These are phyloP conservation scores for Malus sylvestris DNA, from an alignment of 306 rosid genomes.

Conservation along the genomic window DNA sequence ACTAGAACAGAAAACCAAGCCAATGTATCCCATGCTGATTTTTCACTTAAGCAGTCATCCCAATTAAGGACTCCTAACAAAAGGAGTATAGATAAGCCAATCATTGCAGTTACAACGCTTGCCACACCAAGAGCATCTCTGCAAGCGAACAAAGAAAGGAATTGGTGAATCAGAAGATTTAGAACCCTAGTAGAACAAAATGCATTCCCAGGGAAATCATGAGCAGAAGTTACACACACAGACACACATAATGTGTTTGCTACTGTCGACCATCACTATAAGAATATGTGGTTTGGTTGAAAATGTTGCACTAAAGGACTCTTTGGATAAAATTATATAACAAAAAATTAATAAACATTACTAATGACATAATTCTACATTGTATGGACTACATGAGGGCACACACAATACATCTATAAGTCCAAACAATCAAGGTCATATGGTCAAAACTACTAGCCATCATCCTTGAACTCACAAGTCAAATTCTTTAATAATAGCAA, in stretches of 20 bases:
- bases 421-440: background rate
- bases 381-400: too few species aligned
- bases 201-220: background rate
- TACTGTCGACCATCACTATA: background rate
- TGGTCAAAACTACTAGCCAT: background rate
- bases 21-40: slow-evolving; percentile 95
- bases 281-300: background rate
- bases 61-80: slow-evolving; percentile 79
- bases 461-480: background rate
- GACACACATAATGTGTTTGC: background rate
- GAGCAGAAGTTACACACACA: background rate
- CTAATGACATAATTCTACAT: too few species aligned
- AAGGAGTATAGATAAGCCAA: slow-evolving; percentile 80
- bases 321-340: background rate
- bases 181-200: slow-evolving; percentile 8
- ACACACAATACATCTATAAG: background rate
- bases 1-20: slow-evolving; percentile 94
- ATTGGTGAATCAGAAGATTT: background rate
- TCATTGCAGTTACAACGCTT: slow-evolving; percentile 89
- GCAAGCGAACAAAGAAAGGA: slow-evolving; percentile 21
- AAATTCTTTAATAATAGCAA: background rate
- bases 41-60: slow-evolving; percentile 85
- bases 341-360: too few species aligned
- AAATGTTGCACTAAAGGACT: background rate
- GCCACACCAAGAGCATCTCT: slow-evolving; percentile 71